Evolutionary conservation across 805 yeast genomes (phyloP).

Genomic region (Starmerella scarabaei): DNA sequence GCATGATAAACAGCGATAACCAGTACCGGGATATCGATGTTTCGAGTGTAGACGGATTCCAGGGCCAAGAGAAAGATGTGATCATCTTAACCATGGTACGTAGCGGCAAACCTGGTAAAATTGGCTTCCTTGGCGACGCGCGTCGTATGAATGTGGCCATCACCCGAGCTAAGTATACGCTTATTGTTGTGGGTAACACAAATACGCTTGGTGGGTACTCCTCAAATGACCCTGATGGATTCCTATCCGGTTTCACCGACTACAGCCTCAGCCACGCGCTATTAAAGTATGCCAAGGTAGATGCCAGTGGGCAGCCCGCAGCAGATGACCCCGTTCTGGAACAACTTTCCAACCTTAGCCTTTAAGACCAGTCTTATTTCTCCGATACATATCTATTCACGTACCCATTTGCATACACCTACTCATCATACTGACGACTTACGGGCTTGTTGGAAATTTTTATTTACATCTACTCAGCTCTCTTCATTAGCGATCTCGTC

Average conservation of each 20-base stretch:
- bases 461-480: too few relatives aligned
- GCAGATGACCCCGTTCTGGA: too few relatives aligned
- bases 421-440: too few relatives aligned
- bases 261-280: too few relatives aligned
- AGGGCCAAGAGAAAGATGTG: slow-evolving; percentile 87
- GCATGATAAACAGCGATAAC: slow-evolving; percentile 28
- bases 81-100: slow-evolving; percentile 72
- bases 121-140: slow-evolving; percentile 72
- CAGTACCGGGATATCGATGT: slow-evolving; percentile 42
- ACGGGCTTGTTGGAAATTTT: too few relatives aligned
- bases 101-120: slow-evolving; percentile 58
- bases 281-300: too few relatives aligned
- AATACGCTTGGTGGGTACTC: slow-evolving; percentile 40
- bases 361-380: too few relatives aligned
- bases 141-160: slow-evolving; percentile 86
- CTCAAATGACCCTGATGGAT: background rate
- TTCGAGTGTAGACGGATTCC: slow-evolving; percentile 91
- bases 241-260: background rate
- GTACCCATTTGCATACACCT: too few relatives aligned
- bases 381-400: too few relatives aligned
- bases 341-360: too few relatives aligned
- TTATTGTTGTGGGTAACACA: slow-evolving; percentile 73
- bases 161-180: slow-evolving; percentile 75
- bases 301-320: too few relatives aligned
- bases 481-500: too few relatives aligned